Evolutionary conservation across 495 filamentous ascomycete species (phyloP).

Genomic region (Astrothelium macrocarpum): DNA sequence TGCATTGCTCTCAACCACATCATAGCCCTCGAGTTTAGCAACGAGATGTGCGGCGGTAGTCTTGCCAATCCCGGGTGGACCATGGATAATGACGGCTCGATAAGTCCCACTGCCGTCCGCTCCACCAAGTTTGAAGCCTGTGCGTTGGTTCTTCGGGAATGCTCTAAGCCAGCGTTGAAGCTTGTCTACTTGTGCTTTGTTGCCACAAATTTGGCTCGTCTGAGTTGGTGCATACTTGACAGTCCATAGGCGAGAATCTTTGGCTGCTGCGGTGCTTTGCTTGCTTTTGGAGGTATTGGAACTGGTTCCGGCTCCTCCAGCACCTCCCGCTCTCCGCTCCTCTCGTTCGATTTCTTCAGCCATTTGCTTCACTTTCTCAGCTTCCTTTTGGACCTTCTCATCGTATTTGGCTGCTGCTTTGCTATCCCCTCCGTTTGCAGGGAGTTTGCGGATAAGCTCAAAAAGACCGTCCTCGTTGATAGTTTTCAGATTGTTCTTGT

Average conservation of each 20-base stretch:
- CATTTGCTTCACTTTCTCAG: constrained; percentile 64
- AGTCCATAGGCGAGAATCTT: constrained; percentile 75
- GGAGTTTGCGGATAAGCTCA: constrained; percentile 71
- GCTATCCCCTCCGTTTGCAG: constrained; percentile 74
- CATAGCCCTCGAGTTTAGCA: constrained; percentile 85
- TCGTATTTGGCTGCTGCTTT: constrained; percentile 76
- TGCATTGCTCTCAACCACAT: constrained; percentile 89
- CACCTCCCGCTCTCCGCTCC: constrained; percentile 32
- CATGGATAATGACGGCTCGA: constrained; percentile 84
- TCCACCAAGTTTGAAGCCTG: constrained; percentile 65
- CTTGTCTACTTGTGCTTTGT: constrained; percentile 83
- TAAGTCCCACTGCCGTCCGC: constrained; percentile 69
- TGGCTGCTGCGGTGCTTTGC: constrained; percentile 1
- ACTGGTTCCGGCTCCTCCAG: constrained; percentile 5
- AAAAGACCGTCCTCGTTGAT: constrained; percentile 92
- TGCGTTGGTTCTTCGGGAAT: constrained; percentile 67
- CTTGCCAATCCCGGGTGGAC: constrained; percentile 94
- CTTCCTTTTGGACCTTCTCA: constrained; percentile 65
- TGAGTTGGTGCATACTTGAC: constrained; percentile 85
- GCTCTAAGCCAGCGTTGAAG: constrained; percentile 76
- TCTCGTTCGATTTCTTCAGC: constrained; percentile 71
- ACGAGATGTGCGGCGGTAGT: constrained; percentile 94
- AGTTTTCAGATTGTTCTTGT: constrained; percentile 65
- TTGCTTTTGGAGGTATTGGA: constrained; percentile 21
- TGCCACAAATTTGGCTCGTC: constrained; percentile 85